These are phyloP conservation scores for Hemileia vastatrix DNA, from an alignment of 1,284 basidiomycete species.

Conservation along the genomic window DNA sequence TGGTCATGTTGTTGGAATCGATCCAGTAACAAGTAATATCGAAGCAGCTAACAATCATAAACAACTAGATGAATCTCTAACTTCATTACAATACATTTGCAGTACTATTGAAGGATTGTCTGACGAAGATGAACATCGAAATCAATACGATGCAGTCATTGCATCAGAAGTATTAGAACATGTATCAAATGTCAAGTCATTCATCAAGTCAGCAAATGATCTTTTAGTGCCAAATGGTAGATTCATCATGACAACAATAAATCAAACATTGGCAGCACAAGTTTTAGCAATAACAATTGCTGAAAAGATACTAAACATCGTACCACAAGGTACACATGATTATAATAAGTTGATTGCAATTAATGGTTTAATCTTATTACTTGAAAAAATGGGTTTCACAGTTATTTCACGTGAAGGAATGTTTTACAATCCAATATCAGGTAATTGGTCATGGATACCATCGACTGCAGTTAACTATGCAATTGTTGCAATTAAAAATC, in stretches of 20 bases:
- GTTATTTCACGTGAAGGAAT: conserved; percentile 71
- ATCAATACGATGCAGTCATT: conserved; percentile 80
- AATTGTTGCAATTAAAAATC: no score
- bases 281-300: no score
- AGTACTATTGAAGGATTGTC: conserved; percentile 66
- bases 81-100: no score
- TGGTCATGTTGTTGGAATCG: conserved; percentile 73
- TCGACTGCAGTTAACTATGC: no score
- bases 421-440: conserved; percentile 66
- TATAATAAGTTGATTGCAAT: conserved; percentile 84
- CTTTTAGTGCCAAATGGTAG: no score
- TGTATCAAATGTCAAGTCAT: no score
- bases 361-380: no score
- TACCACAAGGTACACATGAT: conserved; percentile 82
- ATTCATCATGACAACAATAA: no score
- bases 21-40: conserved; percentile 80
- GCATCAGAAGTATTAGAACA: conserved; percentile 98
- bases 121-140: conserved; percentile 50
- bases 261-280: no score
- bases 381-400: no score
- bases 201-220: no score
- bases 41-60: conserved; percentile 76
- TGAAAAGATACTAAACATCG: no score
- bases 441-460: conserved; percentile 61
- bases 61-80: conserved; percentile 60